Conservation (phyloP, 768 basidiomycete species). For the Auriscalpium microsporum region DNA sequence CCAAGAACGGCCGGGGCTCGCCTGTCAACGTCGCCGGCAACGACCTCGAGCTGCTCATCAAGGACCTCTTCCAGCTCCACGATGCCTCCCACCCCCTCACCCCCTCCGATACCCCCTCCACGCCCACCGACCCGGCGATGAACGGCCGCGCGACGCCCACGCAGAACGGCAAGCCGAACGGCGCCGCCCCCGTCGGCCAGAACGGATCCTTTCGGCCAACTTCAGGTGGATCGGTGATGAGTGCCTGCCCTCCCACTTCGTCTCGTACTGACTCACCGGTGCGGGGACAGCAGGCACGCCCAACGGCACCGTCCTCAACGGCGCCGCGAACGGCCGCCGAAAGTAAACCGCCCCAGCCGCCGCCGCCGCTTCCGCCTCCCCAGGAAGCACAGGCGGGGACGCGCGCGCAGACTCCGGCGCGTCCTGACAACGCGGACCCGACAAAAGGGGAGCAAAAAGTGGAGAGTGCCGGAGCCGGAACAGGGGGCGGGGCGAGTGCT, state of each 20-base stretch:
- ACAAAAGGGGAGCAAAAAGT: neutral
- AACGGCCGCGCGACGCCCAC: constrained; percentile 9
- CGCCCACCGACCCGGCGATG: constrained; percentile 6
- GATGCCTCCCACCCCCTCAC: neutral
- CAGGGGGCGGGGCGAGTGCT: neutral
- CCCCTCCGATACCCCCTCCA: constrained; percentile 1
- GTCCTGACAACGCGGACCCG: neutral
- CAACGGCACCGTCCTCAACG: constrained; percentile 1
- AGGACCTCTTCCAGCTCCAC: constrained; percentile 8
- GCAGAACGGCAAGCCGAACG: constrained; percentile 2
- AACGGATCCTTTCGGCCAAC: constrained; percentile 6
- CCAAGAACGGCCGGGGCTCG: neutral
- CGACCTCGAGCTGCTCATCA: constrained; percentile 10
- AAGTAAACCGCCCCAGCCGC: neutral
- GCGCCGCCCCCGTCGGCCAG: neutral
- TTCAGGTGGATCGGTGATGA: constrained; percentile 18
- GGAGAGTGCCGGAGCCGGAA: neutral
- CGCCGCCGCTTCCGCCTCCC: neutral
- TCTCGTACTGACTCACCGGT: constrained; percentile 10
- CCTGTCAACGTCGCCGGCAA: neutral
- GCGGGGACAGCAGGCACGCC: neutral
- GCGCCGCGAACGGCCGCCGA: neutral
- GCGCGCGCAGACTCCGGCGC: too few species aligned
- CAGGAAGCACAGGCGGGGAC: neutral
- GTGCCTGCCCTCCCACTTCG: constrained; percentile 9